These are phyloP conservation scores for Lactifluus piperatus DNA, from an alignment of 768 basidiomycete genomes.

Conservation along the genomic window DNA sequence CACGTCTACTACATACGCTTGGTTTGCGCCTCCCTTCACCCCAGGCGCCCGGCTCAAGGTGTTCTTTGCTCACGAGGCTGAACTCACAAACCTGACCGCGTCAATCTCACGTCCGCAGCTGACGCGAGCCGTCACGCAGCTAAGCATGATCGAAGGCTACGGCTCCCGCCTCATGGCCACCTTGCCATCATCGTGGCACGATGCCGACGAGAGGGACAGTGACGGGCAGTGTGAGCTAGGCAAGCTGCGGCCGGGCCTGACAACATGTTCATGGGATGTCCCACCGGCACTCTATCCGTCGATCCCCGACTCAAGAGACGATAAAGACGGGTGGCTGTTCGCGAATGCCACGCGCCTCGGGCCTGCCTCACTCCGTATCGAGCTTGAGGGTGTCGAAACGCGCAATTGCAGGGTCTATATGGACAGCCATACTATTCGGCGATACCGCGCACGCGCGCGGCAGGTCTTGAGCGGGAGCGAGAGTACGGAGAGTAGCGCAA, in stretches of 20 bases:
- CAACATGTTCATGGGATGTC: constrained; percentile 43
- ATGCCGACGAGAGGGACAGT: constrained; percentile 29
- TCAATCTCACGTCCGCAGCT: constrained; percentile 10
- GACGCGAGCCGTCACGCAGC: constrained; percentile 33
- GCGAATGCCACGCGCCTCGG: constrained; percentile 35
- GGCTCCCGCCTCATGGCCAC: constrained; percentile 36
- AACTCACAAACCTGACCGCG: constrained; percentile 26
- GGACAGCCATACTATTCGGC: constrained; percentile 27
- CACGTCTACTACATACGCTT: constrained; percentile 33
- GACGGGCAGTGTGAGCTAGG: constrained; percentile 26
- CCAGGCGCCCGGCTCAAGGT: constrained; percentile 54
- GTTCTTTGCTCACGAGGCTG: constrained; percentile 57
- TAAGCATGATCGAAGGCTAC: constrained; percentile 39
- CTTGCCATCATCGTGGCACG: constrained; percentile 41
- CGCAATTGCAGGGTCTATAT: constrained; percentile 57
- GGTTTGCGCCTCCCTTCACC: constrained; percentile 52
- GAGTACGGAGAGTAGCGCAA: neutral
- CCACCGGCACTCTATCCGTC: constrained; percentile 29
- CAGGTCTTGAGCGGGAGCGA: neutral
- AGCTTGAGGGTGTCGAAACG: constrained; percentile 49
- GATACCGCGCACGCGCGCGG: constrained; percentile 10
- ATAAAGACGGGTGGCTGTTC: constrained; percentile 34
- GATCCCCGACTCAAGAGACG: constrained; percentile 26
- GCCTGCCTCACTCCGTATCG: constrained; percentile 38
- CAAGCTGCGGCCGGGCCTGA: constrained; percentile 29